Evolutionary conservation across 2,329 filamentous ascomycete species (phyloP).

Genomic region (Tolypocladium tundrense): DNA sequence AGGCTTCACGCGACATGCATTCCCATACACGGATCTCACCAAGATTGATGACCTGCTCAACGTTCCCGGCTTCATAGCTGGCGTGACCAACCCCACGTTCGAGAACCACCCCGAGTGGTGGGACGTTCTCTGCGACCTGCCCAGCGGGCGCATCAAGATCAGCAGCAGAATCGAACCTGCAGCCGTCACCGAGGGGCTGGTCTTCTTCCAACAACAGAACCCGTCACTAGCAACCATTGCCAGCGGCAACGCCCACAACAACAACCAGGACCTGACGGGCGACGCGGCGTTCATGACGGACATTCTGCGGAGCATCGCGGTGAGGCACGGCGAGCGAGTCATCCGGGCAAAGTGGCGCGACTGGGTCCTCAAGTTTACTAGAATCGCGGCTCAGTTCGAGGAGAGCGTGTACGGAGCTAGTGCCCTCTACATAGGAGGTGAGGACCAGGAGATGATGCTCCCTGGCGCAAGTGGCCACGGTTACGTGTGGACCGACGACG

Average conservation of each 20-base stretch:
- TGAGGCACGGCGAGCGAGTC: conserved; percentile 79
- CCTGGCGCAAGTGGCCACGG: conserved; percentile 69
- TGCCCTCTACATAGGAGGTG: conserved; percentile 73
- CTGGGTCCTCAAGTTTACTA: conserved; percentile 89
- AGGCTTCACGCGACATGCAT: conserved; percentile 91
- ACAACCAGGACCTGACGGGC: conserved; percentile 61
- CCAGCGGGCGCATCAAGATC: conserved; percentile 88
- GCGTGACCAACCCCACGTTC: conserved; percentile 95
- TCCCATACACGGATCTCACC: conserved; percentile 94
- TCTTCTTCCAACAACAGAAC: conserved; percentile 80
- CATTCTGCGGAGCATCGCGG: conserved; percentile 71
- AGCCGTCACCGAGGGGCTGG: conserved; percentile 70
- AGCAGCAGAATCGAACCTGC: conserved; percentile 77
- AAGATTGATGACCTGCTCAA: conserved; percentile 96
- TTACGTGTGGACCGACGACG: conserved; percentile 88
- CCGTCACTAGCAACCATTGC: conserved; percentile 41
- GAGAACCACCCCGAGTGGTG: conserved; percentile 95
- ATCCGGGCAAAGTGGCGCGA: conserved; percentile 88
- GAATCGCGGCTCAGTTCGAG: conserved; percentile 87
- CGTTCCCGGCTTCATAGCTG: conserved; percentile 94
- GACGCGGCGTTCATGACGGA: conserved; percentile 84
- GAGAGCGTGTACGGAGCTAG: conserved; percentile 91
- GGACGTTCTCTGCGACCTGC: conserved; percentile 90
- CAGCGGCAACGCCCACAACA: conserved; percentile 29
- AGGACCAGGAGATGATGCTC: conserved; percentile 52